These are phyloP conservation scores for Agaricales sp. DNA, from an alignment of 1,284 basidiomycete species.

Conservation along the genomic window DNA sequence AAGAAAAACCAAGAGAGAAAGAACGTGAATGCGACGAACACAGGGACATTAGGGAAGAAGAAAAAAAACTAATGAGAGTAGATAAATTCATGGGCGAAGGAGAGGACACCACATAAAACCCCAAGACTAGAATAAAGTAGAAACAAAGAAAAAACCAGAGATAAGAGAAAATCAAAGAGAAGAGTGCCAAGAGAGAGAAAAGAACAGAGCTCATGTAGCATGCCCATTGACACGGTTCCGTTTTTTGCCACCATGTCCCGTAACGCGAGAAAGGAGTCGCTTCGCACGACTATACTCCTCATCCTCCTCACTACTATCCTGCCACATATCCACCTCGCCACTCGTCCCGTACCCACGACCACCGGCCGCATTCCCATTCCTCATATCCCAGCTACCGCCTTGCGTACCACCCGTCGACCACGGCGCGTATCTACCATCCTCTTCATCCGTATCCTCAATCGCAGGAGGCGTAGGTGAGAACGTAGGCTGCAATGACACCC, in stretches of 20 bases:
- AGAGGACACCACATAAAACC: background rate
- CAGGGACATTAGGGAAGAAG: no score
- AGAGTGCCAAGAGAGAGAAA: slow-evolving; percentile 6
- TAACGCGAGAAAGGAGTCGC: slow-evolving; percentile 34
- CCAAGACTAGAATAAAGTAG: background rate
- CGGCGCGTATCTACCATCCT: slow-evolving; percentile 18
- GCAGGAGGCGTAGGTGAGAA: slow-evolving; percentile 63
- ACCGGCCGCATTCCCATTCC: slow-evolving; percentile 3
- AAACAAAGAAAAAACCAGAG: background rate
- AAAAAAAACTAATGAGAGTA: background rate
- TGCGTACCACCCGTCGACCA: slow-evolving; percentile 11
- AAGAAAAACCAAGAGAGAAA: no score
- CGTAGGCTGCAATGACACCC: slow-evolving; percentile 61
- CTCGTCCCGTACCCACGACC: slow-evolving; percentile 14
- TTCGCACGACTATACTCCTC: slow-evolving; percentile 51
- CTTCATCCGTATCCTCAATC: slow-evolving; percentile 32
- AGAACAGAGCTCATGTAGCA: slow-evolving; percentile 1
- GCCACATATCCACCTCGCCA: slow-evolving; percentile 43
- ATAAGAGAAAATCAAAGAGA: background rate
- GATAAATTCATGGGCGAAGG: background rate
- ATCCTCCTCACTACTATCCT: slow-evolving; percentile 66
- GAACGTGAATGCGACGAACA: no score
- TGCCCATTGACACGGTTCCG: slow-evolving; percentile 8
- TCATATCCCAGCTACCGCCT: slow-evolving; percentile 8
- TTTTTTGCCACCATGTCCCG: slow-evolving; percentile 26